Conservation (phyloP, 306 rosid genomes). For the Casuarina glauca region DNA sequence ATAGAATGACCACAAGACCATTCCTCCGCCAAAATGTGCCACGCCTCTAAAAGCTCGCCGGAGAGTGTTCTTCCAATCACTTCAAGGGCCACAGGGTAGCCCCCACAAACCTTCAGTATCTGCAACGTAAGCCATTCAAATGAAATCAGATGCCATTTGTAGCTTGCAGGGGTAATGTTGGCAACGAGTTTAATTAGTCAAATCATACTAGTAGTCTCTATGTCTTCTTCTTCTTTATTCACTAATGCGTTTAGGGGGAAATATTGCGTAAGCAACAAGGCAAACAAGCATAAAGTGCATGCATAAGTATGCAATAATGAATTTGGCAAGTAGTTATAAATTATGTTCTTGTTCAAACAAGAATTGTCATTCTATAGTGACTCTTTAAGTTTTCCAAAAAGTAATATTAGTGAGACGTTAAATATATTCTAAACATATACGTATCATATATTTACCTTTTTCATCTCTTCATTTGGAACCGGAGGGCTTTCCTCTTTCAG, state of each 20-base stretch:
- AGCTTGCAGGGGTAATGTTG: not conserved
- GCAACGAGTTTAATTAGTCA: not conserved
- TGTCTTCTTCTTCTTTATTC: no score
- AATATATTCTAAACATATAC: not conserved
- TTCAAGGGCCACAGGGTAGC: no score
- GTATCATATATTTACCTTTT: conserved; percentile 36
- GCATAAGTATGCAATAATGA: no score
- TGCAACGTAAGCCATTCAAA: not conserved
- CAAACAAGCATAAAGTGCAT: not conserved
- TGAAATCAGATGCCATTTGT: not conserved
- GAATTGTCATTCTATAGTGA: not conserved
- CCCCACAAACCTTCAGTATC: no score
- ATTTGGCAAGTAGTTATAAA: no score
- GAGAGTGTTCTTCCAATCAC: conserved; percentile 41
- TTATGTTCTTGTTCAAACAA: not conserved
- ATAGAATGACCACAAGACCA: conserved; percentile 36
- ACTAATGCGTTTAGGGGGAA: not conserved
- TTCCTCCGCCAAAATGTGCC: conserved; percentile 35
- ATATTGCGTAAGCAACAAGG: not conserved
- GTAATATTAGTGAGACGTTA: not conserved
- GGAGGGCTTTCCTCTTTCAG: conserved; percentile 26
- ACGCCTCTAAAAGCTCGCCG: conserved; percentile 13
- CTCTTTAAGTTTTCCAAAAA: not conserved
- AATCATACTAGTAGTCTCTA: not conserved
- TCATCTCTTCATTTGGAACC: conserved; percentile 32